These are phyloP conservation scores for Quercus berberidifolia DNA, from an alignment of 306 rosid genomes.

Conservation along the genomic window DNA sequence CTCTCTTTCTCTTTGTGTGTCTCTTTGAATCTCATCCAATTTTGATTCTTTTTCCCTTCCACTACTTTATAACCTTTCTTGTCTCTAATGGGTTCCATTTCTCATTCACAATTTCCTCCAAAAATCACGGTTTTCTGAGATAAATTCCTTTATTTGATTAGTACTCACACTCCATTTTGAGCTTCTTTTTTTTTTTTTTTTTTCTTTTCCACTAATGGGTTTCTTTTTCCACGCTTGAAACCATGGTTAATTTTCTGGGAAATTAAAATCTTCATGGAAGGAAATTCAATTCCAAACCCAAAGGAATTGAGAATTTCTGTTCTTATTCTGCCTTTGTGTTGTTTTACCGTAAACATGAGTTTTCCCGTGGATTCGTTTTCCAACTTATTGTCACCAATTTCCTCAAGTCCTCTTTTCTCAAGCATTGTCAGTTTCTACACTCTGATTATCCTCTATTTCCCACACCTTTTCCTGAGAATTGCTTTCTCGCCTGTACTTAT, in stretches of 20 bases:
- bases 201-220: no score
- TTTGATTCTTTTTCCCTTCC: constrained; percentile 1
- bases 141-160: not conserved
- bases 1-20: not conserved
- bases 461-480: constrained; percentile 37
- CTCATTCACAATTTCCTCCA: constrained; percentile 7
- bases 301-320: constrained; percentile 25
- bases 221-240: no score
- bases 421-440: constrained; percentile 52
- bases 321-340: not conserved
- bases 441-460: constrained; percentile 57
- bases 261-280: constrained; percentile 24
- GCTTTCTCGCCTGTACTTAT: constrained; percentile 55
- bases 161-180: no score
- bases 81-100: constrained; percentile 33
- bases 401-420: constrained; percentile 63
- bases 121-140: constrained; percentile 3
- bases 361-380: constrained; percentile 19
- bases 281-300: constrained; percentile 2
- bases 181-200: no score
- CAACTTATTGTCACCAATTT: constrained; percentile 26
- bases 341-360: constrained; percentile 18
- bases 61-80: not conserved
- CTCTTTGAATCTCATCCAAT: constrained; percentile 32
- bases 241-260: no score